A percentile compares a stretch with the other conserved stretches of the same genome.
Conservation (phyloP, 805 yeast genomes). For the Grigorovia humatica region DNA sequence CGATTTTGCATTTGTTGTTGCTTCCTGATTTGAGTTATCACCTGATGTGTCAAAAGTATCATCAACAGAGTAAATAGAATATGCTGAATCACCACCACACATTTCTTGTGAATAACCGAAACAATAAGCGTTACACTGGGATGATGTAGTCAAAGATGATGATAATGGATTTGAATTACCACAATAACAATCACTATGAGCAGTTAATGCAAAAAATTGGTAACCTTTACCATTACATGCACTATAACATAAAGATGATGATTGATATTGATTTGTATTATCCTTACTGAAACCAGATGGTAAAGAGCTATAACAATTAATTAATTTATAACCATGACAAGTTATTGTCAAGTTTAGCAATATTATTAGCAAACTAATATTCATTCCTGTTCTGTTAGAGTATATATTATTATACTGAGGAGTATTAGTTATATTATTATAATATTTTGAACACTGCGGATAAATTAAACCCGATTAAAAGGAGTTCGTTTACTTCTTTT, state of each 20-base stretch:
- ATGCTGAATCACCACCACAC: conserved; percentile 54
- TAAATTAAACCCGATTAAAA: too few species aligned
- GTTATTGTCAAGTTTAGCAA: neutral
- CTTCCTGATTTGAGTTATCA: neutral
- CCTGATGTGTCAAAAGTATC: conserved; percentile 2
- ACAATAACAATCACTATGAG: conserved; percentile 26
- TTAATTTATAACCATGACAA: conserved; percentile 8
- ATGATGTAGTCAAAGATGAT: conserved; percentile 8
- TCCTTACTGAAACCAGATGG: conserved; percentile 22
- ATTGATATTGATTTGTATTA: conserved; percentile 18
- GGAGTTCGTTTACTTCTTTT: too few species aligned
- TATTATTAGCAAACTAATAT: too few species aligned
- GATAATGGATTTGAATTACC: conserved; percentile 18
- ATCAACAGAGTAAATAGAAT: conserved; percentile 34
- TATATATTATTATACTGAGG: too few species aligned
- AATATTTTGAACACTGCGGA: too few species aligned
- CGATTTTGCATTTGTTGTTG: neutral
- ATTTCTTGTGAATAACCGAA: conserved; percentile 45
- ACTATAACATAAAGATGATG: conserved; percentile 19
- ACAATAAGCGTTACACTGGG: conserved; percentile 32
- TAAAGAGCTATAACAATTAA: conserved; percentile 22
- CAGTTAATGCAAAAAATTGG: conserved; percentile 23
- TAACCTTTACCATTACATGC: conserved; percentile 14
- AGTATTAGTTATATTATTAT: too few species aligned
- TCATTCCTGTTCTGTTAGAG: neutral